Percentiles rank a stretch among this genome's conserved stretches.
These are phyloP conservation scores for Amylocystis lapponica DNA, from an alignment of 768 basidiomycete genomes.

Conservation along the genomic window DNA sequence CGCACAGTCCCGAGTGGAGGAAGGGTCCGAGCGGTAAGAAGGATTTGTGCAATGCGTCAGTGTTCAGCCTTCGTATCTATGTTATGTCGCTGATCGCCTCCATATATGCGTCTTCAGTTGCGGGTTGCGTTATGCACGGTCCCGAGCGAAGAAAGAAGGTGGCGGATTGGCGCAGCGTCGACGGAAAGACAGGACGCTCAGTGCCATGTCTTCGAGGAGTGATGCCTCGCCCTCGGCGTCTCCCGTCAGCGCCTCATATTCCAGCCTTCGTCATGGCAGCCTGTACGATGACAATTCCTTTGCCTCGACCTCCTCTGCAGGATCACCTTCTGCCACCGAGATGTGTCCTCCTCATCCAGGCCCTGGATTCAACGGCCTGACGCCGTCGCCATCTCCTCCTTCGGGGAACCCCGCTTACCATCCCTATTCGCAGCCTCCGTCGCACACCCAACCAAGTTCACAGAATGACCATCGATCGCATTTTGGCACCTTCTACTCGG, in stretches of 20 bases:
- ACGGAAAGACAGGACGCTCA: constrained; percentile 54
- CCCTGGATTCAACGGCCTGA: constrained; percentile 35
- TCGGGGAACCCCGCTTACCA: constrained; percentile 45
- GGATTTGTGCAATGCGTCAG: constrained; percentile 89
- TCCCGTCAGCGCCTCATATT: constrained; percentile 40
- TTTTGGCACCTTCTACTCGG: constrained; percentile 15
- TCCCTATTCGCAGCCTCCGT: constrained; percentile 40
- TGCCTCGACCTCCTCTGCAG: constrained; percentile 38
- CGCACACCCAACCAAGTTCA: constrained; percentile 25
- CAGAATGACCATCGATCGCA: constrained; percentile 9
- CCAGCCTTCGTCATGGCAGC: constrained; percentile 39
- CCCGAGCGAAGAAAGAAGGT: constrained; percentile 85
- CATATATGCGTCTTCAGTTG: constrained; percentile 44
- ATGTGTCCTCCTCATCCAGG: constrained; percentile 30
- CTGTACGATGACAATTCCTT: constrained; percentile 45
- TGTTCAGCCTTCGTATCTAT: constrained; percentile 17
- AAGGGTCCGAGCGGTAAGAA: constrained; percentile 89
- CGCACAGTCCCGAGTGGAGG: constrained; percentile 84
- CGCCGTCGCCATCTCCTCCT: constrained; percentile 68
- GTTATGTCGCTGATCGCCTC: constrained; percentile 8
- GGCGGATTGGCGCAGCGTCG: constrained; percentile 43
- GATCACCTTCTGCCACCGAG: constrained; percentile 54
- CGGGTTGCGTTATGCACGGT: constrained; percentile 81
- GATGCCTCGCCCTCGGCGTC: constrained; percentile 23
- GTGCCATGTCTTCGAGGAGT: constrained; percentile 20